Base-by-base conservation (phyloP, 1,284 basidiomycete species). In the Phylloboletellus chloephorus region DNA sequence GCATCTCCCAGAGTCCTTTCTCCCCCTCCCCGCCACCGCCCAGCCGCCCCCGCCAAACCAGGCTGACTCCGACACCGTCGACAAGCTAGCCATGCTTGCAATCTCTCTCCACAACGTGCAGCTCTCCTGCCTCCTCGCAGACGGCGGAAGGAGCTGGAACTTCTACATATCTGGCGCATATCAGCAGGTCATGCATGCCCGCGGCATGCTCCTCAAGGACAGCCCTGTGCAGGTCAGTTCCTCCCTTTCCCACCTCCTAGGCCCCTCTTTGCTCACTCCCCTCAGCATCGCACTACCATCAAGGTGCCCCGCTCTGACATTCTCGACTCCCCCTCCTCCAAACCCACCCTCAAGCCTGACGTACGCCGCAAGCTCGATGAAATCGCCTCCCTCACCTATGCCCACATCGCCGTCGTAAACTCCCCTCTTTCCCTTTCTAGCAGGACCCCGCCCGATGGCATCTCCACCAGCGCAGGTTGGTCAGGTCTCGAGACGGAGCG, bases 231-330 rank as follows among this genome's bases (percentile, higher is more conserved):
- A 86, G 70, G 85, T 87, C 50, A 43, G 70, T 41, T 32, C 45
- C 26, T 33, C 48, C 30, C 43, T 43, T 40, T 28, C 49, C 17
- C 39, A 17, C 22, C 23, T 16, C 42, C 40, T 29, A 11, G 12
- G 24, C 46, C 45, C 51, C 56, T 47, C 44, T 48, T 41, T 44
- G 22, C 39, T 50, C 32, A 48, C 23, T 28, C 43, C 43, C 41
- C 39, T 43, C 33, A 91, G 82, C 88, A 87, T 61, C 86, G 86
- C 43, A 77, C 85, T 21, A 74, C 82, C 40, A 88, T 98, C 70
- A 90, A 88, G 61, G 89, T 96, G 24, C 78, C 90, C 17, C 84
- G 93, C 50, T 88, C 88, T 22, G 94, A 98, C 60, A 86, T 98
- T 45, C 79, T 98, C 40, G 91, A 94, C 61, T 80, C 79, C 34